A percentile compares a stretch with the other conserved stretches of the same genome.
Evolutionary conservation across 1,284 basidiomycete species (phyloP).

Genomic region (Naganishia cerealis): DNA sequence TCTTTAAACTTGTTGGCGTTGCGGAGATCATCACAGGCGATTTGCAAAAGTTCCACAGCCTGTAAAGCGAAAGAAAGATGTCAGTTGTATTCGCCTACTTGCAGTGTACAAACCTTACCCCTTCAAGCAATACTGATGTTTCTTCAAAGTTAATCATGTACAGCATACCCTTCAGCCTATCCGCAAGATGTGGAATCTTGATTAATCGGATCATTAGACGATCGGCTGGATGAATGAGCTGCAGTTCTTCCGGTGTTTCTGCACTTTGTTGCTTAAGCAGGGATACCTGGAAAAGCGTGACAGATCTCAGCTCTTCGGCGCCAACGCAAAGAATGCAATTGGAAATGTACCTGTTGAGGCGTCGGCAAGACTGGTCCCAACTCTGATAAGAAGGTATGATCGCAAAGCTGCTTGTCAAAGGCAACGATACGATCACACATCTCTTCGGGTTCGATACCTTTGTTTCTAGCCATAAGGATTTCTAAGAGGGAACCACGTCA

Average conservation of each 20-base stretch:
- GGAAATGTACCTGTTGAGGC: slow-evolving; percentile 71
- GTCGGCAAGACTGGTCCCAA: slow-evolving; percentile 80
- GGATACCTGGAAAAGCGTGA: slow-evolving; percentile 62
- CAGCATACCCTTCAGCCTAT: slow-evolving; percentile 90
- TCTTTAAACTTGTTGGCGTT: slow-evolving; percentile 82
- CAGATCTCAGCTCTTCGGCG: neutral
- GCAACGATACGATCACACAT: slow-evolving; percentile 77
- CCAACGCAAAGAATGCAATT: slow-evolving; percentile 32
- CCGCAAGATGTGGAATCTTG: slow-evolving; percentile 86
- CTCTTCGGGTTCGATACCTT: slow-evolving; percentile 76
- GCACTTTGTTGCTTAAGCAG: slow-evolving; percentile 90
- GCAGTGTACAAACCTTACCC: slow-evolving; percentile 49
- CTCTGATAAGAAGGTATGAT: slow-evolving; percentile 81
- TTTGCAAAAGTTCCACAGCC: slow-evolving; percentile 75
- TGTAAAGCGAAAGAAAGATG: slow-evolving; percentile 49
- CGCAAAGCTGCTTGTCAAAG: slow-evolving; percentile 81
- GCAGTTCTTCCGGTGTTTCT: slow-evolving; percentile 76
- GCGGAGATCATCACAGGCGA: slow-evolving; percentile 73
- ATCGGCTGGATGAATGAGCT: slow-evolving; percentile 86
- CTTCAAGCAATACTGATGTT: slow-evolving; percentile 63
- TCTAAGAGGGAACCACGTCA: slow-evolving; percentile 58
- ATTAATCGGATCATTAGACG: slow-evolving; percentile 95
- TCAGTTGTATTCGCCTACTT: slow-evolving; percentile 52
- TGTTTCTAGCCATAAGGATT: slow-evolving; percentile 83
- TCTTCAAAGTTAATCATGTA: slow-evolving; percentile 85